Evolutionary conservation across 2,329 filamentous ascomycete genomes (phyloP).

Genomic region (Celoporthe dispersa): DNA sequence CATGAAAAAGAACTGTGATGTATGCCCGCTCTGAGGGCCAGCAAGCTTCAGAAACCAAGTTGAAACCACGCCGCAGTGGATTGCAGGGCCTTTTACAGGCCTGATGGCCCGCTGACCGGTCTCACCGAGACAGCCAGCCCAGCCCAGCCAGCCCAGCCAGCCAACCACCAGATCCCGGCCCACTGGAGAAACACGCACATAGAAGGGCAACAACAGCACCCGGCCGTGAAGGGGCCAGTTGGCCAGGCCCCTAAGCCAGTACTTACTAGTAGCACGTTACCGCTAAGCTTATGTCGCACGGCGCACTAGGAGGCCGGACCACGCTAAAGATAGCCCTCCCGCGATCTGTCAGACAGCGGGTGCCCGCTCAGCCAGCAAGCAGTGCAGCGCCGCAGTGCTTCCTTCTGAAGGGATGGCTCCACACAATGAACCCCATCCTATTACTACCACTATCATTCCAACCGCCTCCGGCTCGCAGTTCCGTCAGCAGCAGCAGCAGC

Average conservation of each 20-base stretch:
- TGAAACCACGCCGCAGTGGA: conserved; percentile 10
- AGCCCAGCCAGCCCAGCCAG: neutral
- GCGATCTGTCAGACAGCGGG: conserved; percentile 3
- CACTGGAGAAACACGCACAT: neutral
- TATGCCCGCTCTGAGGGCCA: neutral
- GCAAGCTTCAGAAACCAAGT: conserved; percentile 2
- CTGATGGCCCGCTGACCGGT: conserved; percentile 11
- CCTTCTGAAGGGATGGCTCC: conserved; percentile 8
- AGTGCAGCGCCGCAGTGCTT: neutral
- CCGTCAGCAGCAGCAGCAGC: neutral
- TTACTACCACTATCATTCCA: neutral
- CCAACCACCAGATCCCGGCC: neutral
- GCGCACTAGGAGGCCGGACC: neutral
- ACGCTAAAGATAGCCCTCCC: conserved; percentile 6
- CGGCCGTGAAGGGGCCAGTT: neutral
- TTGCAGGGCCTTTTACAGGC: neutral
- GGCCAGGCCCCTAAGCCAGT: neutral
- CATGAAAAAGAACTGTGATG: neutral
- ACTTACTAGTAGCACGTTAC: neutral
- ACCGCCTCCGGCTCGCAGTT: conserved; percentile 1
- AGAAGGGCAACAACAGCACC: neutral
- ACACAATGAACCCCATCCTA: conserved; percentile 1
- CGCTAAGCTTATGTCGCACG: conserved; percentile 4
- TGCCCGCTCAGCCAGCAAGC: neutral
- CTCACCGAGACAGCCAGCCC: neutral